Percentiles rank a stretch among this genome's conserved stretches.
Evolutionary conservation across 2,329 filamentous ascomycete species (phyloP).

Genomic region (Intubia oerlemansii): DNA sequence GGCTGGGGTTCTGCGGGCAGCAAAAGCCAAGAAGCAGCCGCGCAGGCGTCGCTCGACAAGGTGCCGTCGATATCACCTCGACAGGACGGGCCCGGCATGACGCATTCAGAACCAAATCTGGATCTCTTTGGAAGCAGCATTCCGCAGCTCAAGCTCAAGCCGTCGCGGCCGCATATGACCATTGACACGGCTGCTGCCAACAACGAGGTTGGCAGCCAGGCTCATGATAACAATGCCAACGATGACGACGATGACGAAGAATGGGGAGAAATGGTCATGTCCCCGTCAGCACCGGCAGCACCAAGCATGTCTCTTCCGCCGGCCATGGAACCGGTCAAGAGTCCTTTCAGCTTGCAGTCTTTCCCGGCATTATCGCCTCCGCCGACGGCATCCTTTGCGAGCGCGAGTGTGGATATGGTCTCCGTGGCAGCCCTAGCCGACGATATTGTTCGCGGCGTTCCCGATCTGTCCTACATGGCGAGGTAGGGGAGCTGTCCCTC

Average conservation of each 20-base stretch:
- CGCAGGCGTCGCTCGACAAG: too few relatives aligned
- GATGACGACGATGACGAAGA: constrained; percentile 26
- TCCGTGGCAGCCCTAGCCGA: constrained; percentile 3
- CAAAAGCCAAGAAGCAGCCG: too few relatives aligned
- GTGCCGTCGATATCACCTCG: too few relatives aligned
- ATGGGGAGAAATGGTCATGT: constrained; percentile 38
- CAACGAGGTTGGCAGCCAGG: not conserved
- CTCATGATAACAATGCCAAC: not conserved
- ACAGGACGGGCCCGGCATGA: too few relatives aligned
- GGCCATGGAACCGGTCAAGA: not conserved
- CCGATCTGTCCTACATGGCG: constrained; percentile 16
- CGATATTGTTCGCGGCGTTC: constrained; percentile 11
- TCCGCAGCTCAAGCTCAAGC: not conserved
- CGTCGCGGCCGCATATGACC: not conserved
- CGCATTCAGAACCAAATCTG: too few relatives aligned
- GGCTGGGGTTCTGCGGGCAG: too few relatives aligned
- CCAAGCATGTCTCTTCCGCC: not conserved
- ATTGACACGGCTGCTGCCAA: not conserved
- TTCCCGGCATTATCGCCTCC: not conserved
- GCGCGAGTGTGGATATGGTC: too few relatives aligned
- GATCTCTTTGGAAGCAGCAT: too few relatives aligned
- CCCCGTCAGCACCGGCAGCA: constrained; percentile 10
- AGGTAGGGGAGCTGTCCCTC: constrained; percentile 9
- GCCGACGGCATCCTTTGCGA: not conserved
- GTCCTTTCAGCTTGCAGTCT: too few relatives aligned